Conservation (phyloP, 2,329 filamentous ascomycete genomes). For the Trichophyton simii region DNA sequence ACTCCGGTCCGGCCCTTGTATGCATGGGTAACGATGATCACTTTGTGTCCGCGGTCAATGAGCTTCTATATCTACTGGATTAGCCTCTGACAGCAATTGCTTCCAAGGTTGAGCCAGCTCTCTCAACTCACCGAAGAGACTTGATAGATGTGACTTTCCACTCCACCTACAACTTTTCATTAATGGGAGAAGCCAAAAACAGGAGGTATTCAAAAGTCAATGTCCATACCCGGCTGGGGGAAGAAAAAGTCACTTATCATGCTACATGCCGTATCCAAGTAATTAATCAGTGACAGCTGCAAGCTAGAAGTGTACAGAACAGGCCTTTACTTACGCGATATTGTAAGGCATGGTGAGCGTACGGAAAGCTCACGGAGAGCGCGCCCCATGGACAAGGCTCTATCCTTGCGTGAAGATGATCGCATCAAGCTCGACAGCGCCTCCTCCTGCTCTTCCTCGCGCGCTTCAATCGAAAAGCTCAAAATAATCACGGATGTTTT, state of each 20-base stretch:
- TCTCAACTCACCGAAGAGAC: conserved; percentile 52
- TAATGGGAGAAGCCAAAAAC: background rate
- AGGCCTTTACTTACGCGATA: conserved; percentile 44
- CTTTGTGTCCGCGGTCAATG: conserved; percentile 93
- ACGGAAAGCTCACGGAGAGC: background rate
- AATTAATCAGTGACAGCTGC: conserved; percentile 18
- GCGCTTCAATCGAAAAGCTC: too few relatives aligned
- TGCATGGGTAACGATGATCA: conserved; percentile 92
- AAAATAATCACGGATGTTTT: background rate
- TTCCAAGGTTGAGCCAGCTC: background rate
- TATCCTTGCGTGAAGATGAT: background rate
- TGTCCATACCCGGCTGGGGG: conserved; percentile 60
- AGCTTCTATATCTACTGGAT: conserved; percentile 50
- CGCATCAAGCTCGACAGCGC: background rate
- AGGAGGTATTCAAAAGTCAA: background rate
- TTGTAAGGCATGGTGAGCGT: conserved; percentile 50
- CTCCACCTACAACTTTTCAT: conserved; percentile 46
- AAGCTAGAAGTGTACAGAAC: background rate
- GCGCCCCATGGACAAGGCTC: background rate
- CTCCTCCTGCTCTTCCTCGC: background rate
- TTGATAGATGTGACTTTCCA: conserved; percentile 98
- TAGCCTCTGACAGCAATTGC: too few relatives aligned
- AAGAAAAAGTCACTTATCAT: conserved; percentile 99
- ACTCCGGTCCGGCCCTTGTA: conserved; percentile 85
- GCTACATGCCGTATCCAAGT: conserved; percentile 23